phyloP scores from a whole-genome alignment of 352 stramenopile genomes.

The Phytopythium helicoides region DNA sequence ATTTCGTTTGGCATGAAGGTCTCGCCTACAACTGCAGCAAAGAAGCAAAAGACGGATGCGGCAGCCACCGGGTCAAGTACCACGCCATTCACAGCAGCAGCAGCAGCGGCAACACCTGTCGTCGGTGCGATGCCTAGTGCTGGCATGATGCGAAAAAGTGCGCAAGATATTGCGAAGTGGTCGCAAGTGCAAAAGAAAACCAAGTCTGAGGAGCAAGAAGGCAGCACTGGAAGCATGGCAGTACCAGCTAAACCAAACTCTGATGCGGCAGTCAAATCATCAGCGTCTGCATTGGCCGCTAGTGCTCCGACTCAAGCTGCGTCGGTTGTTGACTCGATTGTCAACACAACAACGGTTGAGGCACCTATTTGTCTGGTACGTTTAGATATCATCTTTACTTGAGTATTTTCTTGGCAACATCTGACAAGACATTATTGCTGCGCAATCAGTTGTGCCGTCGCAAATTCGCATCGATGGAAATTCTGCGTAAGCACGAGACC shows the following conservation, averaged over 20 bases:
- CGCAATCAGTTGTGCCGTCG: conserved; percentile 64
- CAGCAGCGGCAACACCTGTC: conserved; percentile 11
- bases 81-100: neutral
- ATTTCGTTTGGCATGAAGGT: conserved; percentile 69
- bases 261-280: neutral
- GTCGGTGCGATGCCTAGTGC: conserved; percentile 6
- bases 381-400: conserved; percentile 1
- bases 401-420: neutral
- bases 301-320: conserved; percentile 4
- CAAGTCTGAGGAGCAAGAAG: conserved; percentile 15
- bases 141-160: conserved; percentile 68
- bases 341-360: conserved; percentile 43
- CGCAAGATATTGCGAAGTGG: conserved; percentile 83
- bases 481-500: conserved; percentile 76
- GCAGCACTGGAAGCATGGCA: neutral
- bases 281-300: neutral
- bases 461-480: conserved; percentile 75
- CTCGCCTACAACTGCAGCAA: conserved; percentile 5
- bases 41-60: conserved; percentile 4
- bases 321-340: conserved; percentile 33
- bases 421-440: neutral
- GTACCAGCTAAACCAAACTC: neutral
- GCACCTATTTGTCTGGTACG: conserved; percentile 80
- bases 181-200: conserved; percentile 49
- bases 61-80: conserved; percentile 1